These are phyloP conservation scores for Penicillium nordicum DNA, from an alignment of 2,329 filamentous ascomycete species.

Conservation along the genomic window DNA sequence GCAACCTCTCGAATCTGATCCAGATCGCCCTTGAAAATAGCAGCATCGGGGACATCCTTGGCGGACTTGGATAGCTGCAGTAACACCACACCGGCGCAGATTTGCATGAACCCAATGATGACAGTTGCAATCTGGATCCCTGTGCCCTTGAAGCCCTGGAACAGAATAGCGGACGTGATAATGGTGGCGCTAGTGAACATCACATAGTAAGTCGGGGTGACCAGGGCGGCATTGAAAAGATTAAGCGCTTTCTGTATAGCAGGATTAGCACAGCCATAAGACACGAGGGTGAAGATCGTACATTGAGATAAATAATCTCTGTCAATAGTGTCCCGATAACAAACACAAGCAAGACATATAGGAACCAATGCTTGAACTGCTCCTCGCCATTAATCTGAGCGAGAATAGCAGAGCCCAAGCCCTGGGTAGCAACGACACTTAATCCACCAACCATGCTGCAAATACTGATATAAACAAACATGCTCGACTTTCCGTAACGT, in stretches of 20 bases:
- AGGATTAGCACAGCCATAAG: background rate
- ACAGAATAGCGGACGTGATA: constrained; percentile 85
- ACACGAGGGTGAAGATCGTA: constrained; percentile 51
- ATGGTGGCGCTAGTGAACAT: constrained; percentile 97
- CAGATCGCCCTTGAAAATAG: constrained; percentile 86
- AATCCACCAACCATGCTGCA: constrained; percentile 92
- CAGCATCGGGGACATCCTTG: constrained; percentile 92
- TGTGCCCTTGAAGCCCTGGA: constrained; percentile 89
- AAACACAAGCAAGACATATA: constrained; percentile 88
- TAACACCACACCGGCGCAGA: constrained; percentile 87
- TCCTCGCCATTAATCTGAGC: constrained; percentile 75
- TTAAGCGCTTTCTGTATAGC: constrained; percentile 86
- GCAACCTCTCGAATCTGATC: constrained; percentile 94
- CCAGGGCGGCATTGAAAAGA: constrained; percentile 91
- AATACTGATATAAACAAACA: constrained; percentile 95
- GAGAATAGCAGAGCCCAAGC: constrained; percentile 84
- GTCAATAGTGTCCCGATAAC: constrained; percentile 84
- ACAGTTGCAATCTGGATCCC: constrained; percentile 77
- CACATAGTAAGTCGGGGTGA: constrained; percentile 98
- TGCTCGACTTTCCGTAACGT: constrained; percentile 89
- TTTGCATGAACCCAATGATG: constrained; percentile 87
- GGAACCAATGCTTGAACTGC: constrained; percentile 97
- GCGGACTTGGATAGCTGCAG: constrained; percentile 96
- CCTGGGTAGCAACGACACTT: constrained; percentile 92
- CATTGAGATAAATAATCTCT: constrained; percentile 94